A percentile compares a stretch with the other conserved stretches of the same genome.
Evolutionary conservation across 768 basidiomycete genomes (phyloP).

Genomic region (Rhizopogon rudus): DNA sequence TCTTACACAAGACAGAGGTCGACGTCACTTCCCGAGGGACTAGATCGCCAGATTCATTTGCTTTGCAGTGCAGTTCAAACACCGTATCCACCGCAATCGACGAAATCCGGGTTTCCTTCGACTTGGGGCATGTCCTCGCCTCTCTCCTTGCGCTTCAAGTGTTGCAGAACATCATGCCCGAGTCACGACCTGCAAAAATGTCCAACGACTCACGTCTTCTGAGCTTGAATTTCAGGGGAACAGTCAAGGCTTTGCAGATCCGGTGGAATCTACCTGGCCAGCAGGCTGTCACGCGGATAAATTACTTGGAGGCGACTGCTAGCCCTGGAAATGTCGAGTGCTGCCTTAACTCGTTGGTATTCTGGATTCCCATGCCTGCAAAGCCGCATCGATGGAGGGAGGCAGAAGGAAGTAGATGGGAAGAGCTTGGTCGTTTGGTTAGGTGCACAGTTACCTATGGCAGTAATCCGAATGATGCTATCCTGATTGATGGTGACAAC

Average conservation of each 20-base stretch:
- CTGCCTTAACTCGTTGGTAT: slow-evolving; percentile 37
- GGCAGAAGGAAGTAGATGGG: slow-evolving; percentile 51
- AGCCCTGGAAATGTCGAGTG: slow-evolving; percentile 21
- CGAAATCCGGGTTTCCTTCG: slow-evolving; percentile 46
- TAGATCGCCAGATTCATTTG: slow-evolving; percentile 6
- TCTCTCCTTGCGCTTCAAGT: slow-evolving; percentile 47
- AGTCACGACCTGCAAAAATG: background rate
- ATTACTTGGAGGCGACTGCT: slow-evolving; percentile 17
- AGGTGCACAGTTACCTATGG: slow-evolving; percentile 40
- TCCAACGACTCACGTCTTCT: slow-evolving; percentile 3
- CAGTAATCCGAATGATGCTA: slow-evolving; percentile 25
- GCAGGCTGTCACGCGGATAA: slow-evolving; percentile 35
- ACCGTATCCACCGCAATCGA: slow-evolving; percentile 48
- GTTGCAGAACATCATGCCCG: slow-evolving; percentile 37
- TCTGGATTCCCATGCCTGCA: slow-evolving; percentile 54
- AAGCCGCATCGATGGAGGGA: slow-evolving; percentile 32
- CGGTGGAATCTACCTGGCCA: slow-evolving; percentile 44
- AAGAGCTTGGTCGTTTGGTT: slow-evolving; percentile 63
- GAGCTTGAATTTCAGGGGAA: slow-evolving; percentile 21
- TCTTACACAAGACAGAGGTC: slow-evolving; percentile 29
- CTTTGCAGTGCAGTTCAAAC: slow-evolving; percentile 22
- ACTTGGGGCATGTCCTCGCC: slow-evolving; percentile 68
- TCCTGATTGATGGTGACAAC: slow-evolving; percentile 57
- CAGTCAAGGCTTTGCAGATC: slow-evolving; percentile 44
- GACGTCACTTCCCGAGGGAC: slow-evolving; percentile 18